Conservation (phyloP, 495 filamentous ascomycete species). For the Bathelium albidoporum region DNA sequence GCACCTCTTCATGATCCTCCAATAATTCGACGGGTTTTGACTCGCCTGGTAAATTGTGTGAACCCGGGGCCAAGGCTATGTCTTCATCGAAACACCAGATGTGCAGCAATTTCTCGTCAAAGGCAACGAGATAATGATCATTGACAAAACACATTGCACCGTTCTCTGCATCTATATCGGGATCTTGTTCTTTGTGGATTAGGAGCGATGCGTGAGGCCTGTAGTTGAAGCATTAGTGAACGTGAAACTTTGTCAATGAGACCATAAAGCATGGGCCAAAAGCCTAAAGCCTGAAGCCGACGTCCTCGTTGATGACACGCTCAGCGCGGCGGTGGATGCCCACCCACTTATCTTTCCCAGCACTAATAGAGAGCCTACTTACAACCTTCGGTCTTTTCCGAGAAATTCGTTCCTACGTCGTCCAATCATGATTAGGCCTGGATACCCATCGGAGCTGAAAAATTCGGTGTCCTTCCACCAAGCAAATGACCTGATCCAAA, state of each 20-base stretch:
- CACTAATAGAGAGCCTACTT: no score
- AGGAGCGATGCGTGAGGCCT: no score
- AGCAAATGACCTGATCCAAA: background rate
- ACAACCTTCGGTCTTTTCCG: background rate
- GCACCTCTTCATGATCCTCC: background rate
- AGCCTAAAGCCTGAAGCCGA: no score
- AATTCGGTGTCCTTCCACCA: background rate
- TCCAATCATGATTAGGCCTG: background rate
- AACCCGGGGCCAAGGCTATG: background rate
- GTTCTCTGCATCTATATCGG: background rate
- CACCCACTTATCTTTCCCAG: no score
- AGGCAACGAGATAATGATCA: background rate
- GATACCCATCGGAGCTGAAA: background rate
- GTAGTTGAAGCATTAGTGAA: background rate
- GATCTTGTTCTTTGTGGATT: no score
- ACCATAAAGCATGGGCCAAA: no score
- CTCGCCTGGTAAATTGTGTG: background rate
- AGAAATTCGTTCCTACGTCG: background rate
- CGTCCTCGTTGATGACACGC: no score
- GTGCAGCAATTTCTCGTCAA: background rate
- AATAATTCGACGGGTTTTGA: background rate
- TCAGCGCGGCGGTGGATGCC: no score
- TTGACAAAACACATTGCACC: background rate
- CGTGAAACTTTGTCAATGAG: no score
- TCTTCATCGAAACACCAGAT: background rate